phyloP scores from a whole-genome alignment of 2,329 filamentous ascomycete genomes.

The Ophiocordyceps camponoti-rufipedis region DNA sequence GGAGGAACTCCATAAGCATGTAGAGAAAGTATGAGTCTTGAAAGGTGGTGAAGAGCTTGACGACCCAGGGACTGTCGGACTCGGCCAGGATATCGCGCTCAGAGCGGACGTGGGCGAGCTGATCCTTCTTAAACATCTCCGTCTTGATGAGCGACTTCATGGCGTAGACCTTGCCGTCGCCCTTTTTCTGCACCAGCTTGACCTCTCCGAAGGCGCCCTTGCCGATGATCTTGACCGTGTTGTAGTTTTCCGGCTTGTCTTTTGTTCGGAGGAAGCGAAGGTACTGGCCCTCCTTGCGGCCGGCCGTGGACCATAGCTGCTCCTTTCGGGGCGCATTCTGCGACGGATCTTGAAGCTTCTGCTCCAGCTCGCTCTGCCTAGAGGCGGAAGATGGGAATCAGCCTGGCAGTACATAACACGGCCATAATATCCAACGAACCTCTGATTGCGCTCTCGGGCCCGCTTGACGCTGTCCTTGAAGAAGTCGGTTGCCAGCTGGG shows the following conservation, averaged over 20 bases:
- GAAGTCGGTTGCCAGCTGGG: conserved; percentile 64
- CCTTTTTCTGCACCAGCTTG: conserved; percentile 90
- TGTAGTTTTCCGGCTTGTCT: conserved; percentile 87
- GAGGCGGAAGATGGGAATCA: background rate
- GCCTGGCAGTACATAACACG: background rate
- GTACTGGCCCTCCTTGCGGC: conserved; percentile 80
- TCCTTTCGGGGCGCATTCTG: conserved; percentile 61
- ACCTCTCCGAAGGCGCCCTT: conserved; percentile 98
- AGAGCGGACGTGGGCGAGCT: conserved; percentile 89
- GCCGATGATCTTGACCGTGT: conserved; percentile 92
- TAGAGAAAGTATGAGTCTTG: conserved; percentile 93
- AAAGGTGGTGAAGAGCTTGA: conserved; percentile 96
- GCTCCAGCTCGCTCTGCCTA: conserved; percentile 84
- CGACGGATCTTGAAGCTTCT: conserved; percentile 60
- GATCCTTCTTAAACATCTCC: conserved; percentile 99
- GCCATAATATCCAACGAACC: conserved; percentile 31
- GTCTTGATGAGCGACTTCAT: conserved; percentile 97
- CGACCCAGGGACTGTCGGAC: conserved; percentile 98
- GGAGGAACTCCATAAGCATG: conserved; percentile 98
- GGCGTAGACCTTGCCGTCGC: conserved; percentile 91
- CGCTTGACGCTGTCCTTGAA: conserved; percentile 98
- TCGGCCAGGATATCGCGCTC: conserved; percentile 96
- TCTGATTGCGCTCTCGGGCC: conserved; percentile 83
- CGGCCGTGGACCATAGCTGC: conserved; percentile 68
- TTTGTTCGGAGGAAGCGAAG: conserved; percentile 86